A percentile compares a stretch with the other conserved stretches of the same genome.
Evolutionary conservation across 2,329 filamentous ascomycete species (phyloP).

Genomic region (Aureobasidium sp.): DNA sequence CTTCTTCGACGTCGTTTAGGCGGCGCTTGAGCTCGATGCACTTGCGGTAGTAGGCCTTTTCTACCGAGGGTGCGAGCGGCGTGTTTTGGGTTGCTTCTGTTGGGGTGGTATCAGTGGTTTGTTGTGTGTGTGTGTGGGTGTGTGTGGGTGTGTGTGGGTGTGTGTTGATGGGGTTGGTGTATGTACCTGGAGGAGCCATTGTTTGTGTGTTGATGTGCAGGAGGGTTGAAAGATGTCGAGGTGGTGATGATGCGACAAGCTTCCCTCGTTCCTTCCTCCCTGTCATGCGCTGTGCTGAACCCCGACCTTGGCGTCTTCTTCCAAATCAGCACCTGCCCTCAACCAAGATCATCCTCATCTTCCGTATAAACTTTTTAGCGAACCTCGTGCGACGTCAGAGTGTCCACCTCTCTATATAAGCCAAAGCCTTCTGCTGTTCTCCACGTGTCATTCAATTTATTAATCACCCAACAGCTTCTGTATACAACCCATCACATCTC

Average conservation of each 20-base stretch:
- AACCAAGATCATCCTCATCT: neutral
- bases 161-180: neutral
- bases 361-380: neutral
- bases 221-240: neutral
- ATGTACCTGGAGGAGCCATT: slow-evolving; percentile 7
- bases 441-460: neutral
- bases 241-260: neutral
- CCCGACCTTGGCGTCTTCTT: neutral
- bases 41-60: slow-evolving; percentile 92
- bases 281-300: neutral
- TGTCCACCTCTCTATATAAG: neutral
- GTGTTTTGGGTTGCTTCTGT: slow-evolving; percentile 22
- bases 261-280: neutral
- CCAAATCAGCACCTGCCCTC: neutral
- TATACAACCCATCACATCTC: neutral
- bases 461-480: neutral
- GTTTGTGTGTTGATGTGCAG: neutral
- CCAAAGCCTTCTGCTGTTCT: neutral
- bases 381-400: neutral
- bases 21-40: slow-evolving; percentile 90
- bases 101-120: neutral
- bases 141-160: too few species aligned
- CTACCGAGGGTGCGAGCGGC: slow-evolving; percentile 76
- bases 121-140: too few species aligned
- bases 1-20: slow-evolving; percentile 82